Evolutionary conservation across 495 filamentous ascomycete genomes (phyloP).

Genomic region (Hyaloscypha hepaticicola): DNA sequence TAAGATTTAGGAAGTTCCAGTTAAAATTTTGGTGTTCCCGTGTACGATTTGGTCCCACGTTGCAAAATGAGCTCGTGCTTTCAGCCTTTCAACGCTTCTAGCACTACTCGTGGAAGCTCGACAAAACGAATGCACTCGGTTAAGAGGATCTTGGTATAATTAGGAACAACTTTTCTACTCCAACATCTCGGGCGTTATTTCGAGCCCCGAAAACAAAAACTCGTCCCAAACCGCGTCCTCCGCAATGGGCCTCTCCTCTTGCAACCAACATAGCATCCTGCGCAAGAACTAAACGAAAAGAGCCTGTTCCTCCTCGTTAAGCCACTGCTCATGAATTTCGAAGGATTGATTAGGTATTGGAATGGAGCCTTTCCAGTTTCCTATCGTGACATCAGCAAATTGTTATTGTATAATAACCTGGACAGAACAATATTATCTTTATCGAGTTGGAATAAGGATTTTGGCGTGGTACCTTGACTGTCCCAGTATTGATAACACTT

Average conservation of each 20-base stretch:
- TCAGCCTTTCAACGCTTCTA: no score
- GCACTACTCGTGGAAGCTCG: no score
- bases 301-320: slow-evolving; percentile 27
- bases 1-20: no score
- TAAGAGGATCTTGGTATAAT: slow-evolving; percentile 22
- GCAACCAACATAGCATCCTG: slow-evolving; percentile 32
- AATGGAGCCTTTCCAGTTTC: slow-evolving; percentile 37
- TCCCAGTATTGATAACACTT: slow-evolving; percentile 34
- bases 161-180: slow-evolving; percentile 26
- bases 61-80: no score
- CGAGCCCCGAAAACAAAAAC: slow-evolving; percentile 31
- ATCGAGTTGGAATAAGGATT: slow-evolving; percentile 17
- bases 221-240: slow-evolving; percentile 32
- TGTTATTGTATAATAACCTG: slow-evolving; percentile 23
- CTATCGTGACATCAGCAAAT: slow-evolving; percentile 31
- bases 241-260: slow-evolving; percentile 33
- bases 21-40: no score
- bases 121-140: slow-evolving; percentile 20
- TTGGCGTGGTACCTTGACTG: slow-evolving; percentile 24
- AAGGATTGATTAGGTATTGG: slow-evolving; percentile 37
- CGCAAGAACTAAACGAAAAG: slow-evolving; percentile 32
- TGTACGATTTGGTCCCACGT: no score
- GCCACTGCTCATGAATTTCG: slow-evolving; percentile 30
- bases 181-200: slow-evolving; percentile 21
- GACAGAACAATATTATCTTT: slow-evolving; percentile 21